Evolutionary conservation across 768 basidiomycete genomes (phyloP).

Genomic region (Porpolomopsis calyptriformis): DNA sequence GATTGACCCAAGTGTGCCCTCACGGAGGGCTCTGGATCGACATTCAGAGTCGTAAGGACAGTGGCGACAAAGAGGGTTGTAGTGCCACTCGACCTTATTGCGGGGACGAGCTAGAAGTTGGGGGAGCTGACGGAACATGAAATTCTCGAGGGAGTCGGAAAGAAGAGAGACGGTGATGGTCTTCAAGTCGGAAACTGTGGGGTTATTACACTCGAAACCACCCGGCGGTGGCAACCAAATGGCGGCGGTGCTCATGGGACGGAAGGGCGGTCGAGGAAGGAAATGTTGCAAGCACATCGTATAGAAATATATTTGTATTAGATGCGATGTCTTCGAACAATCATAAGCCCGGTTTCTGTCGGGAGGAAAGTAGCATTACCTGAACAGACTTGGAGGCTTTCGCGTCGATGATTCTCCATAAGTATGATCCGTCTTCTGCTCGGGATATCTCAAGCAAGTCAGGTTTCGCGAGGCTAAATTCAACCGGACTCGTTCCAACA

Average conservation of each 20-base stretch:
- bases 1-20: slow-evolving; percentile 33
- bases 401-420: slow-evolving; percentile 41
- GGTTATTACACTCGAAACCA: slow-evolving; percentile 21
- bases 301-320: slow-evolving; percentile 44
- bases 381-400: slow-evolving; percentile 39
- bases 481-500: slow-evolving; percentile 23
- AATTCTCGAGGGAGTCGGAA: slow-evolving; percentile 29
- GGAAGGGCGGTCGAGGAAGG: slow-evolving; percentile 25
- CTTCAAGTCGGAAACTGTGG: slow-evolving; percentile 30
- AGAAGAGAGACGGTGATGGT: slow-evolving; percentile 29
- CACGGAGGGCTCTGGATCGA: slow-evolving; percentile 21
- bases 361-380: slow-evolving; percentile 17
- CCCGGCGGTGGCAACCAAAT: slow-evolving; percentile 38
- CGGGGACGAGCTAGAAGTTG: slow-evolving; percentile 24
- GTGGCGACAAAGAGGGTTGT: slow-evolving; percentile 36
- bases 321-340: slow-evolving; percentile 33
- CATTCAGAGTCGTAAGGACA: slow-evolving; percentile 34
- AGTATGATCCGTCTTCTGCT: slow-evolving; percentile 17
- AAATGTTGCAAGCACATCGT: slow-evolving; percentile 32
- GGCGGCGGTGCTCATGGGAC: slow-evolving; percentile 25
- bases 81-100: slow-evolving; percentile 34
- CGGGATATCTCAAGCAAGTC: slow-evolving; percentile 38
- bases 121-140: slow-evolving; percentile 36
- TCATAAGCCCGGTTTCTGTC: not conserved
- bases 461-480: slow-evolving; percentile 38